Percentiles rank a stretch among this genome's conserved stretches.
phyloP scores from a whole-genome alignment of 768 basidiomycete genomes.

The Termitomyces bulborhizus region DNA sequence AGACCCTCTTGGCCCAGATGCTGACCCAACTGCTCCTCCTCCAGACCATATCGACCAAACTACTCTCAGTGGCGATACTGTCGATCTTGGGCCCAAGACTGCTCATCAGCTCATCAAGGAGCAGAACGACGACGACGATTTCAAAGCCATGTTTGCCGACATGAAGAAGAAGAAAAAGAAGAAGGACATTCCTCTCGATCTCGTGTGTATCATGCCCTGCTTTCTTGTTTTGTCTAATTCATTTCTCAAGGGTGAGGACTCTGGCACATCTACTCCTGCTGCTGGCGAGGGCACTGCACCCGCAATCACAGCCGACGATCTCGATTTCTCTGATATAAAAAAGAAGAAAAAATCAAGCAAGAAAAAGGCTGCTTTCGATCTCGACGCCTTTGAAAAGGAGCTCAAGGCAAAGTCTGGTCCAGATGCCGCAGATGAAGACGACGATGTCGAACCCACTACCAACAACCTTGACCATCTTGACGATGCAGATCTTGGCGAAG shows the following conservation, averaged over 20 bases:
- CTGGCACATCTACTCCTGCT: constrained; percentile 62
- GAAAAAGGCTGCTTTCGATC: constrained; percentile 85
- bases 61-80: constrained; percentile 62
- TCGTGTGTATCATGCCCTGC: constrained; percentile 38
- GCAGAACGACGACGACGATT: constrained; percentile 65
- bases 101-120: constrained; percentile 69
- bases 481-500: constrained; percentile 83
- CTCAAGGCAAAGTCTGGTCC: constrained; percentile 49
- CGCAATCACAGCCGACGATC: constrained; percentile 61
- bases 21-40: constrained; percentile 75
- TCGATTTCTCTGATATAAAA: constrained; percentile 95
- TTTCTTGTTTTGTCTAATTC: not conserved
- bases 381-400: constrained; percentile 95
- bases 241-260: constrained; percentile 49
- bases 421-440: constrained; percentile 38
- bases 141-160: constrained; percentile 83
- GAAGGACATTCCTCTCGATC: constrained; percentile 82
- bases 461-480: constrained; percentile 66
- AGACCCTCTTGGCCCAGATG: constrained; percentile 76
- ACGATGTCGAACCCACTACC: constrained; percentile 49
- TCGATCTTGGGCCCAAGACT: constrained; percentile 74
- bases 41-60: constrained; percentile 67
- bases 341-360: constrained; percentile 88
- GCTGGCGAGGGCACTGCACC: constrained; percentile 33
- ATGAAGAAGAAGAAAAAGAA: constrained; percentile 93